Percentiles rank a stretch among this genome's conserved stretches.
Conservation (phyloP, 2,329 filamentous ascomycete species). For the Periconia digitata region DNA sequence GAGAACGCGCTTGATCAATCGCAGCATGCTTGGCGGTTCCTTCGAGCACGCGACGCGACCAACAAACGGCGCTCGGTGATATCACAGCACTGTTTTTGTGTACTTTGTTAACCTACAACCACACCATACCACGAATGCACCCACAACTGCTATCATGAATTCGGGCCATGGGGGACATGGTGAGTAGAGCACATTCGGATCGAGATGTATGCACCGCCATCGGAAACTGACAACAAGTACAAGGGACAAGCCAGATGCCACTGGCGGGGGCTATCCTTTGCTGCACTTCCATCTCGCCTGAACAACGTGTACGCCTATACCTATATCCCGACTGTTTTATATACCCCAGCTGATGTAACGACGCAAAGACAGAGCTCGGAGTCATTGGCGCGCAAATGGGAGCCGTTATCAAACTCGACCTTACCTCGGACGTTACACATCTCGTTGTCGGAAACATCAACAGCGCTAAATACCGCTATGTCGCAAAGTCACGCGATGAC, state of each 20-base stretch:
- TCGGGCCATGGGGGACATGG: constrained; percentile 29
- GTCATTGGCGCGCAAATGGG: constrained; percentile 76
- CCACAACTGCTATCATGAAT: constrained; percentile 10
- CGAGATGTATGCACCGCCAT: not conserved
- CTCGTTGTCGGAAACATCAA: constrained; percentile 86
- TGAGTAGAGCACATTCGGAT: constrained; percentile 9
- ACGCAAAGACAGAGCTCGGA: constrained; percentile 56
- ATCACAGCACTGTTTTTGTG: too few species aligned
- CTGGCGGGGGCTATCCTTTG: constrained; percentile 71
- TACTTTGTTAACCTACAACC: not conserved
- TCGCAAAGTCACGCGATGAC: constrained; percentile 84
- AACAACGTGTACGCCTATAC: constrained; percentile 65
- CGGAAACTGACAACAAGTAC: constrained; percentile 11
- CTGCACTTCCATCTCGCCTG: constrained; percentile 81
- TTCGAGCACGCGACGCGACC: too few species aligned
- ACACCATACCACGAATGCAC: constrained; percentile 11
- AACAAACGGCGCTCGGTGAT: too few species aligned
- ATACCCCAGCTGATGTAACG: constrained; percentile 8
- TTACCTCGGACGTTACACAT: constrained; percentile 95
- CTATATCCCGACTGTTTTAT: not conserved
- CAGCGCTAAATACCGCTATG: constrained; percentile 93
- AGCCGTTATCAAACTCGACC: constrained; percentile 81
- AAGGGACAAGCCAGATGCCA: constrained; percentile 39
- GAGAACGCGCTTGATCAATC: too few species aligned
- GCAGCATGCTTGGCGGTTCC: too few species aligned